Base-by-base conservation (phyloP, 1,284 basidiomycete genomes). In the Meripilus lineatus region DNA sequence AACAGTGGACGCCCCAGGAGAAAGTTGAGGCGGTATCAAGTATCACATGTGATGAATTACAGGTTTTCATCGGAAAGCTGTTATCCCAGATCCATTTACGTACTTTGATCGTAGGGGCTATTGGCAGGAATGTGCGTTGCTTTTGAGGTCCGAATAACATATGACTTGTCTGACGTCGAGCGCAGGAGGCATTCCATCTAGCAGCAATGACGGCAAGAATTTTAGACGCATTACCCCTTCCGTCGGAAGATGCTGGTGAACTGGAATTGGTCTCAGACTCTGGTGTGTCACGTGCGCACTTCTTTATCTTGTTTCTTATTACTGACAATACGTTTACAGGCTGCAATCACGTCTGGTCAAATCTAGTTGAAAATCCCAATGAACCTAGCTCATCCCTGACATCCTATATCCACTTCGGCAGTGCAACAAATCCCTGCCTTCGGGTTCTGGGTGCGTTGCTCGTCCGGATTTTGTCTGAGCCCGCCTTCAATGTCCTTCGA, bases 401-500 rank as follows among this genome's bases (percentile, higher is more conserved):
- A 3, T 94, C 93, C 66, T 89, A 83, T 58, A 64, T 85, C 43
- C 81, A 91, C 58, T 72, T 87, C 45, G 90, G 93, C 38, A 71
- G 75, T 22, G 61, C 77, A 32, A 67, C 65, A 2, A 72, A 87
- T 52, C 68, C 74, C 25, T 73, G 65, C n/a, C 64, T 72, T 11
- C 77, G 84, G 17, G 80, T 85, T 22, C 69, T 70, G 1, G 71
- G 79, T 37, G 66, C 75, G 5, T 70, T 91, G 25, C 71, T 89
- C 25, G 74, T 75, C 0, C 92, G 93, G 57, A 86, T 96, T 48
- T 71, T 92, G 26, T 71, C 75, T 8, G 96, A 99, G 58, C 94
- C 95, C 1, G 79, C 86, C n/a, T 99, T 99, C 67, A 87, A 96
- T 59, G 72, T 86, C 28, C 76, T 99, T 32, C 84, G 96, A n/a